phyloP scores from a whole-genome alignment of 2,329 filamentous ascomycete species.

The Claviceps paspali region DNA sequence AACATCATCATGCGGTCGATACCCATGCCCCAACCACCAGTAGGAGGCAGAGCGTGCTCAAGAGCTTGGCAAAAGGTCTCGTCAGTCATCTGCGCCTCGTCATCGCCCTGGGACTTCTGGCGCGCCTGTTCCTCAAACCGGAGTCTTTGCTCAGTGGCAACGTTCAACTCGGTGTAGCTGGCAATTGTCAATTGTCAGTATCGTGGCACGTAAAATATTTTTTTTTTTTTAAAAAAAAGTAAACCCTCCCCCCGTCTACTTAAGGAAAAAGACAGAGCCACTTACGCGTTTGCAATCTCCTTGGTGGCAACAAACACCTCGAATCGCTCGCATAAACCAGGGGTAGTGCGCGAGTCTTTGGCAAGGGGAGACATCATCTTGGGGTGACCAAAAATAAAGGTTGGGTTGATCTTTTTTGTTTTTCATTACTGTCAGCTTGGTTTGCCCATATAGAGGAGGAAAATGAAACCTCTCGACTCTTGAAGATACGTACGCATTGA shows the following conservation, averaged over 20 bases:
- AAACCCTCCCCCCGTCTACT: too few relatives aligned
- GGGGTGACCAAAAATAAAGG: slow-evolving; percentile 44
- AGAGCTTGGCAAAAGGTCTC: slow-evolving; percentile 87
- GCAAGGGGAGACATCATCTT: slow-evolving; percentile 73
- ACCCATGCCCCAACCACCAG: slow-evolving; percentile 91
- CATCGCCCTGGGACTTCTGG: slow-evolving; percentile 92
- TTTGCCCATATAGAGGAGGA: neutral
- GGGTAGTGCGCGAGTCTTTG: slow-evolving; percentile 74
- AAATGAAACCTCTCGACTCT: neutral
- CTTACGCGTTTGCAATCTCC: slow-evolving; percentile 77
- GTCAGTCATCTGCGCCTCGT: slow-evolving; percentile 90
- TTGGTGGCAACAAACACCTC: slow-evolving; percentile 69
- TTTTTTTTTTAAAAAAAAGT: neutral
- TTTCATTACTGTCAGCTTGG: slow-evolving; percentile 1
- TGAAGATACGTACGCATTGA: slow-evolving; percentile 41
- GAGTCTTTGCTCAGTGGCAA: slow-evolving; percentile 84
- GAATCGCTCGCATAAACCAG: slow-evolving; percentile 88
- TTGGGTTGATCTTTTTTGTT: slow-evolving; percentile 52
- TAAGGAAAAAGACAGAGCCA: neutral
- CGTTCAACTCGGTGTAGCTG: slow-evolving; percentile 76
- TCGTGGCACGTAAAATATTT: too few relatives aligned
- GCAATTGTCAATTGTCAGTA: neutral
- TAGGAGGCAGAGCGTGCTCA: slow-evolving; percentile 84
- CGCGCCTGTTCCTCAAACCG: slow-evolving; percentile 79
- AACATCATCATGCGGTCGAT: slow-evolving; percentile 93